Base-by-base conservation (phyloP, 2,329 filamentous ascomycete genomes). In the Colletotrichum endophyticum region DNA sequence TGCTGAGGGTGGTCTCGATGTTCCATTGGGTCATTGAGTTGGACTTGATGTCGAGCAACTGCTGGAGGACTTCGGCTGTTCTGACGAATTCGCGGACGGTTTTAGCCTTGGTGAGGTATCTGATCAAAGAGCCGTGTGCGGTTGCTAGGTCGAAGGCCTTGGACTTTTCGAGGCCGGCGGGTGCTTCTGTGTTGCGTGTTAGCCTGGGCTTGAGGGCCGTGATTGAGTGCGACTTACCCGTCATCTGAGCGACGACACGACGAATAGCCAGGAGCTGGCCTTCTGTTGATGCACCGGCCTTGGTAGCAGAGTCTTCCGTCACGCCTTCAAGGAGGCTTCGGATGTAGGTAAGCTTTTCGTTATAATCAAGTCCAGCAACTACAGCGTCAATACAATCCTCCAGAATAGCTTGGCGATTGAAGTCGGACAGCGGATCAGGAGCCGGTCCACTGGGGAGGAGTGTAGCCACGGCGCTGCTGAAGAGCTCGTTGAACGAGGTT, bases 21-120 rank as follows among this genome's bases (percentile, higher is more conserved):
- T 91, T 92, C 87, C 90, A 91, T 79, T 92, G 91, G 8, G 86
- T 87, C 86, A 92, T 90, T 56, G 85, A 84, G 22, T 85, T 85
- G 0, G 88, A 85, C 59, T 87, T 87, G 78, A 86, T 87, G 77
- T 91, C 89, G 28, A 92, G 85, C 11, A 92, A 84, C 3, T 85
- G 82, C 30, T 84, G 82, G 15, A 89, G 81, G 12, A 86, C 84
- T 44, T 87, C 85, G 61, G 87, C 86, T 9, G 86, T 80, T 13
- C 86, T 83, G 27, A 81, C 77, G 70, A 86, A 85, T 70, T 86
- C 83, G 3, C 81, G 76, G 8, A 82, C 79, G 7, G 80, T 80
- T 22, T 79, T 80, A 6, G 85, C 68, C 6, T 77, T 80, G 6
- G 78, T 67, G 3, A 89, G 83, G 15, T 79, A 81, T 11, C 78